These are phyloP conservation scores for Rhodotorula sp. DNA, from an alignment of 1,284 basidiomycete species.

Conservation along the genomic window DNA sequence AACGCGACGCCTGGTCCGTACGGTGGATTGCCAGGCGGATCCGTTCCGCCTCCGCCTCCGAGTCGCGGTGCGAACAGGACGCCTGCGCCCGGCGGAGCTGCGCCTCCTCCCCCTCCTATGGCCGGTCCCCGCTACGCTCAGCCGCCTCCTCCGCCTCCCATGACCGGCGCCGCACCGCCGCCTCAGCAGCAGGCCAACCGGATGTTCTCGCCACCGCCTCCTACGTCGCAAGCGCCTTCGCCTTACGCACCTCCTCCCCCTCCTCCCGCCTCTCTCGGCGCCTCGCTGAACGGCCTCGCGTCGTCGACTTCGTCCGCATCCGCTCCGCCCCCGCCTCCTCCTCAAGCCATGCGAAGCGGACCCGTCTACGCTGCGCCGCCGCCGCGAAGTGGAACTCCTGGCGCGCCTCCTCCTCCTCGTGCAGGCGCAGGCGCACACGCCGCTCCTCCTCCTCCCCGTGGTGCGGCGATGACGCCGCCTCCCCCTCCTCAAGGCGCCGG, in stretches of 20 bases:
- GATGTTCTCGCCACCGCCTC: slow-evolving; percentile 14
- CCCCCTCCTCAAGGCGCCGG: background rate
- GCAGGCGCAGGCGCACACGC: background rate
- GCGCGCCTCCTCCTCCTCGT: slow-evolving; percentile 9
- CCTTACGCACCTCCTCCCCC: slow-evolving; percentile 10
- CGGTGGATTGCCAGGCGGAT: slow-evolving; percentile 23
- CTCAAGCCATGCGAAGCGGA: background rate
- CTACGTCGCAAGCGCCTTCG: slow-evolving; percentile 2
- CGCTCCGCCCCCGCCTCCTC: background rate
- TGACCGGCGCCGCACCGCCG: background rate
- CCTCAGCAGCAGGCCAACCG: background rate
- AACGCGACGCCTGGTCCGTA: slow-evolving; percentile 36
- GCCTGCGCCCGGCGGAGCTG: slow-evolving; percentile 23
- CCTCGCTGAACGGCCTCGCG: background rate
- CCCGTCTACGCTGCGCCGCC: slow-evolving; percentile 8
- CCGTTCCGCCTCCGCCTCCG: slow-evolving; percentile 45
- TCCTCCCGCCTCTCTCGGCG: background rate
- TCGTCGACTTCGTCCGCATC: slow-evolving; percentile 6
- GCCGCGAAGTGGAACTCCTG: slow-evolving; percentile 2
- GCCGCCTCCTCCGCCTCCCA: slow-evolving; percentile 39
- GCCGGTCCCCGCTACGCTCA: slow-evolving; percentile 46
- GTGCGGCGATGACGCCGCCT: background rate
- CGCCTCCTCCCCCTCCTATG: slow-evolving; percentile 46
- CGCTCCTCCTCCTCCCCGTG: background rate
- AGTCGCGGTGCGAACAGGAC: slow-evolving; percentile 43